phyloP scores from a whole-genome alignment of 768 basidiomycete genomes.

The Phylloporus sp. region DNA sequence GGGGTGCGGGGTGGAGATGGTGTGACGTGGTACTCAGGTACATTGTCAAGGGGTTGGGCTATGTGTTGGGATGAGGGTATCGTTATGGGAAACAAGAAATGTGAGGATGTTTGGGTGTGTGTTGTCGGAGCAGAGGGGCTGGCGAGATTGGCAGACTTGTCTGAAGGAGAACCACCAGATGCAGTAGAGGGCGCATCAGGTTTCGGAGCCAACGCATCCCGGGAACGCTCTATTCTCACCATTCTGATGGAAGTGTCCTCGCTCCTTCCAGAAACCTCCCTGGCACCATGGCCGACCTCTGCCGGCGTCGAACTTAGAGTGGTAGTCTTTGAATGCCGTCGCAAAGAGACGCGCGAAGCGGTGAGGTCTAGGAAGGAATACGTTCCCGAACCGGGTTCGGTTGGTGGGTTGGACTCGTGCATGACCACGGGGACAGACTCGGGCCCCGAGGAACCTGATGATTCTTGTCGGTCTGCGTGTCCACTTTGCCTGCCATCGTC shows the following conservation, averaged over 20 bases:
- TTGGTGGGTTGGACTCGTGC: conserved; percentile 22
- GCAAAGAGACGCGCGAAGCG: conserved; percentile 25
- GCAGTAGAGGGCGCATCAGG: conserved; percentile 33
- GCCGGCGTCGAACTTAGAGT: conserved; percentile 27
- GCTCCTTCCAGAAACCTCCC: conserved; percentile 11
- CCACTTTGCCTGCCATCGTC: conserved; percentile 26
- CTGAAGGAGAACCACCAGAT: conserved; percentile 30
- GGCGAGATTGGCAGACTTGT: conserved; percentile 16
- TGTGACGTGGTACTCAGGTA: conserved; percentile 15
- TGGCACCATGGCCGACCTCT: conserved; percentile 21
- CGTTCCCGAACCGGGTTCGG: conserved; percentile 26
- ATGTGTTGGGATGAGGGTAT: conserved; percentile 42
- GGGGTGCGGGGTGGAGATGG: conserved; percentile 17
- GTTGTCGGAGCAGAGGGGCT: conserved; percentile 19
- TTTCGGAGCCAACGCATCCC: conserved; percentile 14
- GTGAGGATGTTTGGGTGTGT: conserved; percentile 23
- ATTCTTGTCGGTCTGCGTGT: conserved; percentile 15
- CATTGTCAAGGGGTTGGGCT: conserved; percentile 13
- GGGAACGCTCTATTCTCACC: conserved; percentile 18
- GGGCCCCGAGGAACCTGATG: conserved; percentile 22
- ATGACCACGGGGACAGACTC: conserved; percentile 31
- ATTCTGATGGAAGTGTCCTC: conserved; percentile 17
- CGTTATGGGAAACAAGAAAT: conserved; percentile 45
- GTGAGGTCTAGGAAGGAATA: conserved; percentile 33
- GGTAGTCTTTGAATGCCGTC: conserved; percentile 23